Base-by-base conservation (phyloP, 176 grass and related monocot species). In the Aegilops tauschii region DNA sequence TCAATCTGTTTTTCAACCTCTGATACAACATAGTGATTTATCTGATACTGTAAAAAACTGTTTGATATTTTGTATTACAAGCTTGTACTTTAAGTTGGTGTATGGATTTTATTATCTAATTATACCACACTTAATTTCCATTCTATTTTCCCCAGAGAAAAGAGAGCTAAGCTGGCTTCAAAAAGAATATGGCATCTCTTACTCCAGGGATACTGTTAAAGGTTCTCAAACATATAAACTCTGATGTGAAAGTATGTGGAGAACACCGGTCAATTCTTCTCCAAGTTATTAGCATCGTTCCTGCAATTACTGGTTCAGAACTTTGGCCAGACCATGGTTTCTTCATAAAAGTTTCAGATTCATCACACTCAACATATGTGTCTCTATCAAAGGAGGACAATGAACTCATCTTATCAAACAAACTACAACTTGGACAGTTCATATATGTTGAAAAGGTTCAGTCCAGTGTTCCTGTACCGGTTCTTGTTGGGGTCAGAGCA, bases 341-440 rank as follows among this genome's bases (percentile, higher is more conserved):
- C 92, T 99, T 99, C 86, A 92, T 99, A 76, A 99, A 99, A 89
- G 97, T 99, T 52, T 99, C 97, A 18, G 97, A 99, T 88, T 99
- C 97, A 9, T 96, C 92, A 0, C 97, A 99, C 77, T 94, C 84
- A 11, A 96, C 97, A 4, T 99, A 96, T 88, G 97, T 99, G 89
- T 99, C 97, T 85, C 84, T 99, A 74, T 99, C 97, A 37, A 99
- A 96, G 80, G 97, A 99, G 72, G 97, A 96, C 61, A 94, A 99
- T 39, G 97, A 99, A 62, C 89, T 99, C 21, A 99, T 99, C 72
- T 90, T 99, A 54, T 91, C 90, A 37, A 99, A 99, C 80, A 99
- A 99, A 80, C 63, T 99, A 29, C 97, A 96, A 82, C 94, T 99
- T 69, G 97, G 97, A 21, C 97, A 99, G 81, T 99, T 99, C 61